Evolutionary conservation across 1,284 basidiomycete genomes (phyloP), one percentile per base, ranked within the genome.

Genomic region (Lignosus rhinocerotis): DNA sequence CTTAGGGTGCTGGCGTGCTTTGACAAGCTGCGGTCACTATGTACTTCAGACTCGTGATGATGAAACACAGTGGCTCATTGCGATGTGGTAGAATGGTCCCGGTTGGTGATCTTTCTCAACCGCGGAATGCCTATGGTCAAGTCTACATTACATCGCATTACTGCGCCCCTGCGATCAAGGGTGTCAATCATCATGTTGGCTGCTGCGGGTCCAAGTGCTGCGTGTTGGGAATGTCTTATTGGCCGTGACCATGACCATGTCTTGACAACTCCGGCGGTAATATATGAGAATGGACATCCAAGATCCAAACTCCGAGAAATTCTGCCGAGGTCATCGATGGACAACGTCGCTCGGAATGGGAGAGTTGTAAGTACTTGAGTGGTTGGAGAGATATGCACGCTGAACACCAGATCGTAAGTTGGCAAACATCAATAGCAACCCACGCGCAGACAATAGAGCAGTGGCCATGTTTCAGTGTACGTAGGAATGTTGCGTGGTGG

Each of bases 91-190:
- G 25, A 25, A 25, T 25, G 25, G 25, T 25, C 25, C 2, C 25
- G 4, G 25, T 25, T 25, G 25, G 25, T 25, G 25, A 25, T 25
- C 25, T 25, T 25, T 4, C 25, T 25, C 25, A 25, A 41, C 50
- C 58, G 58, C 50, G 51, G 33, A 14, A 5, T 25, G 47, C 21
- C 54, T 59, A 54, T 53, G 54, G 51, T 58, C 60, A 53, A 16
- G 14, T 16, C 42, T 43, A 45, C 48, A 55, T 51, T 54, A 60
- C 56, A 39, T 31, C 47, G 25, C 50, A 30, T 43, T 59, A 38
- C 58, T 63, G 61, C 61, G 61, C 32, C 16, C 21, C 6, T 42
- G 50, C 38, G 19, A 11, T 47, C 17, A 36, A 41, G 16, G 25
- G 17, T 43, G 32, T 42, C 9, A 14, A 17, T 34, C 17, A 45